phyloP scores from a whole-genome alignment of 2,329 filamentous ascomycete species.

The Zopfia rhizophila region DNA sequence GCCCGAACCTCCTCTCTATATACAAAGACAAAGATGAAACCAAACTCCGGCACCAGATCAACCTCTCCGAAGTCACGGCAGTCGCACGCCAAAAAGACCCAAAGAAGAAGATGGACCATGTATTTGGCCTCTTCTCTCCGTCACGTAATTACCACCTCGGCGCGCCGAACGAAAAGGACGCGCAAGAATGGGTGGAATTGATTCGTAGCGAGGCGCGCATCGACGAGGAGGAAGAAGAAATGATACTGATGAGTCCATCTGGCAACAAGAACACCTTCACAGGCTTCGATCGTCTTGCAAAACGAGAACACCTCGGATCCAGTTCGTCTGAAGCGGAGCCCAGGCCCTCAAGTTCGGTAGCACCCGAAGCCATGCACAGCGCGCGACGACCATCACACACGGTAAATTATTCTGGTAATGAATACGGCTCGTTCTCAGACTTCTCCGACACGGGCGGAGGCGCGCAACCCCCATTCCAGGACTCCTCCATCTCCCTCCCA shows the following conservation, averaged over 20 bases:
- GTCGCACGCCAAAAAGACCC: constrained; percentile 89
- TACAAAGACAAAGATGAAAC: constrained; percentile 94
- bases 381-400: constrained; percentile 69
- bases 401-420: constrained; percentile 70
- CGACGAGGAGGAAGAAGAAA: constrained; percentile 87
- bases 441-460: constrained; percentile 75
- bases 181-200: constrained; percentile 84
- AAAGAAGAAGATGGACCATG: constrained; percentile 84
- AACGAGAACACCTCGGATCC: constrained; percentile 46
- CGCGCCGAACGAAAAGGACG: constrained; percentile 76
- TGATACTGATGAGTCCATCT: constrained; percentile 76
- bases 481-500: constrained; percentile 59
- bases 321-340: constrained; percentile 60
- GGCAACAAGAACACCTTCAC: constrained; percentile 61
- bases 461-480: constrained; percentile 56
- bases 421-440: constrained; percentile 84
- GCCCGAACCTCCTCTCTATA: constrained; percentile 88
- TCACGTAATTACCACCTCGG: constrained; percentile 93
- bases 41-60: constrained; percentile 87
- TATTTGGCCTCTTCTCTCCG: constrained; percentile 93
- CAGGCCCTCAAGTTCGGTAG: constrained; percentile 36
- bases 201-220: constrained; percentile 84
- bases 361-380: constrained; percentile 46
- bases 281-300: constrained; percentile 48
- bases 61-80: constrained; percentile 88